These are phyloP conservation scores for Sphaceloma murrayae DNA, from an alignment of 2,329 filamentous ascomycete species.

Conservation along the genomic window DNA sequence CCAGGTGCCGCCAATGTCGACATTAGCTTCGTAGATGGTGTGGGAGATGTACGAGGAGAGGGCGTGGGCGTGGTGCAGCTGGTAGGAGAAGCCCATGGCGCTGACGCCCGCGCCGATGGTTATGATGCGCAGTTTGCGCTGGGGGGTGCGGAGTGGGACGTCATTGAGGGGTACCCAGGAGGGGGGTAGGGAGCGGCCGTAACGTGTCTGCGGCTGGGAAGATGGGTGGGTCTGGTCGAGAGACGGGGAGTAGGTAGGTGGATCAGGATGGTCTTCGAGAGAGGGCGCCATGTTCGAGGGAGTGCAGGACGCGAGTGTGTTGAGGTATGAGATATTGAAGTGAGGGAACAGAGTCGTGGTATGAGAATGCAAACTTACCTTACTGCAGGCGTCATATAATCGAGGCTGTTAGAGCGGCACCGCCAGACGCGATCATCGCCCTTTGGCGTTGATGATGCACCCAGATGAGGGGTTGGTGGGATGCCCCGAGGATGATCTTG, in stretches of 20 bases:
- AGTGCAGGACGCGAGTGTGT: not conserved
- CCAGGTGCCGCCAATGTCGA: constrained; percentile 34
- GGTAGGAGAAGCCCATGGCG: constrained; percentile 34
- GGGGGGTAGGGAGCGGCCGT: constrained; percentile 23
- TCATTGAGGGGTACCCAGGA: constrained; percentile 29
- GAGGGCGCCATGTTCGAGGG: not conserved
- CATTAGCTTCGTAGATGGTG: constrained; percentile 36
- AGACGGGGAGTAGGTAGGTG: constrained; percentile 2
- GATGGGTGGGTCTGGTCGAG: not conserved
- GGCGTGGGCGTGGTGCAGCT: constrained; percentile 32
- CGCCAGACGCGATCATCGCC: constrained; percentile 12
- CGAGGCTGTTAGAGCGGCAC: not conserved
- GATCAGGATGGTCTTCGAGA: not conserved
- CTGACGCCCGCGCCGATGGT: constrained; percentile 30
- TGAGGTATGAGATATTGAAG: not conserved
- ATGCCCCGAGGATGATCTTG: constrained; percentile 7
- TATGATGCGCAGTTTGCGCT: constrained; percentile 23
- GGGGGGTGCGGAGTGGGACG: constrained; percentile 25
- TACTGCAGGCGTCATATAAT: not conserved
- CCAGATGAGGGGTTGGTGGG: constrained; percentile 11
- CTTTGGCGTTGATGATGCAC: constrained; percentile 8
- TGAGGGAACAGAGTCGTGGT: not conserved
- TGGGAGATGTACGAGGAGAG: constrained; percentile 28
- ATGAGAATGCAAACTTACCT: not conserved
- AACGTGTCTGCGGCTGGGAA: constrained; percentile 18